Evolutionary conservation across 164 flowering plant genomes (phyloP), one percentile per base, ranked within the genome.

Genomic region (Litsea cubeba): DNA sequence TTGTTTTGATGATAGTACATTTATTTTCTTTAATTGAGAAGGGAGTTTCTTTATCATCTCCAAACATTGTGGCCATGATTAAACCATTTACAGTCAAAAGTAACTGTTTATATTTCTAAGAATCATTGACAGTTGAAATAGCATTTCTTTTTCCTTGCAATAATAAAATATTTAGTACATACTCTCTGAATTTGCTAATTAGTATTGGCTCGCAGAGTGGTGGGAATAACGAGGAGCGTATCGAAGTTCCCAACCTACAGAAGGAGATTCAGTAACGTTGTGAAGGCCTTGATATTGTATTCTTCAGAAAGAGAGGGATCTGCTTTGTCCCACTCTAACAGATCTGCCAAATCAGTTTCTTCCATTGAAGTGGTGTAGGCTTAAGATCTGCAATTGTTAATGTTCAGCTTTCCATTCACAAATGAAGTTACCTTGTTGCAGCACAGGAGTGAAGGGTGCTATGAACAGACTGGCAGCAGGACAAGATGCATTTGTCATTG

Each of bases 181-280:
- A n/a, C 71, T 68, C 49, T 50, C 49, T 5, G 17, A 20, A 68
- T 68, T 40, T 40, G 68, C 71, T 57, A 8, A 74, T 54, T 20
- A 67, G 51, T 54, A 65, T 12, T 50, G 40, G 12, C n/a, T 84
- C 71, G 78, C 88, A 94, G 97, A 87, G 79, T 93, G 88, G 76
- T 75, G 22, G 97, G 98, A 79, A 85, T 93, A 79, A 68, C 78
- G 2, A 84, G 90, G 79, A 85, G 92, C 68, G 71, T 89, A 58
- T 82, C 95, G 1, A 94, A 88, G 86, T 79, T 94, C 26, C 98
- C 97, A 11, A 94, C 95, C 3, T 89, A 89, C 71, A 85, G 98
- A 75, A 88, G 98, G 79, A 83, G 70, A 78, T 92, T 66, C 75
- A 82, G 85, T 12, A 90, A 83, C 5, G 84, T 94, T 18, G 88